Evolutionary conservation across 768 basidiomycete genomes (phyloP), one percentile per base, ranked within the genome.

Genomic region (Dictyophora rubrovolvata): DNA sequence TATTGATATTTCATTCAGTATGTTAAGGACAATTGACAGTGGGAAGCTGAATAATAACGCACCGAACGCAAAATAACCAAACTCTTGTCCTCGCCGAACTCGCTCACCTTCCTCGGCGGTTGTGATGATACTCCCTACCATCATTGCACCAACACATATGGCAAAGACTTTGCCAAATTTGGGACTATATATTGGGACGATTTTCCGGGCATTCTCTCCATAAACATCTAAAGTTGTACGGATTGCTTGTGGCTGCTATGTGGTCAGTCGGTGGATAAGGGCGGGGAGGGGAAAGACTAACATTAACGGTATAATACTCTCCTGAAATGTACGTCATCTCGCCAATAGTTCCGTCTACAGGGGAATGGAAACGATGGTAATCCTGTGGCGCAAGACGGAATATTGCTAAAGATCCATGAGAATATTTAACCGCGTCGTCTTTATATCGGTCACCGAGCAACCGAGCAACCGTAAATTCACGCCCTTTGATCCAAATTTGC

Each of bases 11-110:
- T 55, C 53, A 49, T 47, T 61, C 49, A 36, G 46, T 12, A 42
- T 42, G 14, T 42, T 42, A 12, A 2, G 11, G 12, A 14, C 10
- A 42, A 42, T 42, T 55, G 42, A 57, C n/a, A 23, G 50, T 17
- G 10, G 21, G 10, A 34, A 33, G 22, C 50, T 36, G 62, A n/a
- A 23, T 48, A 62, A 42, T 53, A 60, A 28, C 83, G 4, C 55
- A 89, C 94, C 95, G 65, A 97, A 98, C 0, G 93, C 93, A 66
- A 97, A 97, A 68, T 90, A 95, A 1, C 93, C 90, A 66, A 95
- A 82, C 67, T 97, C 95, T 62, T 98, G 81, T 1, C 93, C 93
- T 12, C 90, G 82, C 65, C 78, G 78, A 61, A 98, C 84, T 0
- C 74, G 64, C 20, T 95, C 80, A 1, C 93, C 93, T 65, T 94